Base-by-base conservation (phyloP, 2,329 filamentous ascomycete species). In the Diaporthe sp. region DNA sequence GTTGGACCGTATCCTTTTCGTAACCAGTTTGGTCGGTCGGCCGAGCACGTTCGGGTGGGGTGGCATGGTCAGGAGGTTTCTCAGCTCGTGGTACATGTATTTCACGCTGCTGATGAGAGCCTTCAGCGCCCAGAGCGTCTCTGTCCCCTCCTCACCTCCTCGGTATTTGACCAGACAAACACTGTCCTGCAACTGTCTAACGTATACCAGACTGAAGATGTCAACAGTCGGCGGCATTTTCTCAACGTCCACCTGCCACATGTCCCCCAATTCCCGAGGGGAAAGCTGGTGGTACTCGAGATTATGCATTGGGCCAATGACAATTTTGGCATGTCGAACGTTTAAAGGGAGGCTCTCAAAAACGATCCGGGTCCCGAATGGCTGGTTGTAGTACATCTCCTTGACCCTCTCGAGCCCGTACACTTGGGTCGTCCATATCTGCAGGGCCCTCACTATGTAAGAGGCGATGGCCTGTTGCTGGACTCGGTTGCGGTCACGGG, bases 51-150 rank as follows among this genome's bases (percentile, higher is more conserved):
- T 88, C 2, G 84, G 83, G 78, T 92, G 90, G 3, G 87, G 84
- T 39, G 86, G 83, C 61, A 91, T 85, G 39, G 81, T 85, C 72
- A 92, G 86, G 2, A 92, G 86, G 34, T 87, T 86, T 72, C 87
- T 87, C 25, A 92, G 84, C 81, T 92, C 91, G 78, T 92, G 89
- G 79, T 92, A 92, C 51, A 92, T 83, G 79, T 89, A 92, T 79
- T 91, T 91, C 76, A 89, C 86, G 77, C 87, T 88, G 81, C 88
- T 89, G 3, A 88, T 89, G 57, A 92, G 80, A 4, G 89, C 88
- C 80, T 92, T 92, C 81, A 92, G 87, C 74, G 91, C 88, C 84
- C 87, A 88, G 3, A 84, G 80, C 65, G 82, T 79, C 9, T 81
- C 83, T 28, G 19, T 82, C 62, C 12, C 46, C 42, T 51, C 46